Percentiles rank a stretch among this genome's conserved stretches.
Conservation (phyloP, 2,329 filamentous ascomycete species). For the Alternaria angustiovoidea region DNA sequence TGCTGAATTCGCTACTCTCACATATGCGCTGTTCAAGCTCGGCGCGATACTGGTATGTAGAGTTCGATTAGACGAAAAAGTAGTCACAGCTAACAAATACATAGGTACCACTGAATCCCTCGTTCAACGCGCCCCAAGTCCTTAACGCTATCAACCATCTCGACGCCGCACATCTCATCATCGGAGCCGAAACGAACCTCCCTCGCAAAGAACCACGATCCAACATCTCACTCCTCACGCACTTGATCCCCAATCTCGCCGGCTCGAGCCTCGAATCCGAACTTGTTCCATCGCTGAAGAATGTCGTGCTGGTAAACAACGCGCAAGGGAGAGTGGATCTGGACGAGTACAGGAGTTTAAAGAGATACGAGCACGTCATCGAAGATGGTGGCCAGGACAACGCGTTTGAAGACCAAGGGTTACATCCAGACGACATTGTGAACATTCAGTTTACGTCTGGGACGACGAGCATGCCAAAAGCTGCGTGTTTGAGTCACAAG, state of each 20-base stretch:
- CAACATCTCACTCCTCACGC: conserved; percentile 65
- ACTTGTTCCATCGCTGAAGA: conserved; percentile 72
- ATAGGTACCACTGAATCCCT: conserved; percentile 86
- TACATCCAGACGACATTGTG: conserved; percentile 73
- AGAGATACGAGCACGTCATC: conserved; percentile 56
- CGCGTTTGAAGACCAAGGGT: conserved; percentile 58
- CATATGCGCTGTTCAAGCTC: conserved; percentile 91
- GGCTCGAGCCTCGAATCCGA: conserved; percentile 59
- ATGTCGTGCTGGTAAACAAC: conserved; percentile 83
- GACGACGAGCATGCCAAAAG: conserved; percentile 91
- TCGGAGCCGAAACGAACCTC: conserved; percentile 87
- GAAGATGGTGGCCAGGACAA: conserved; percentile 54
- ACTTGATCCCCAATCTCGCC: conserved; percentile 61
- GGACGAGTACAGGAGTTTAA: conserved; percentile 44
- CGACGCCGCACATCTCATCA: conserved; percentile 74
- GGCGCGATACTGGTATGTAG: conserved; percentile 79
- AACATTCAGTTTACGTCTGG: conserved; percentile 98
- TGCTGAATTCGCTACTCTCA: conserved; percentile 78
- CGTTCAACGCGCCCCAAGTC: conserved; percentile 83
- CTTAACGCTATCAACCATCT: conserved; percentile 80
- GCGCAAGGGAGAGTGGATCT: conserved; percentile 63
- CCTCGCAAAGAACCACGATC: conserved; percentile 69
- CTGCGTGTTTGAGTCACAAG: conserved; percentile 84
- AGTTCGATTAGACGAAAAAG: no score
- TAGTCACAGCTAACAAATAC: background rate